Evolutionary conservation across 768 basidiomycete species (phyloP).

Genomic region (Collybiopsis luxurians): DNA sequence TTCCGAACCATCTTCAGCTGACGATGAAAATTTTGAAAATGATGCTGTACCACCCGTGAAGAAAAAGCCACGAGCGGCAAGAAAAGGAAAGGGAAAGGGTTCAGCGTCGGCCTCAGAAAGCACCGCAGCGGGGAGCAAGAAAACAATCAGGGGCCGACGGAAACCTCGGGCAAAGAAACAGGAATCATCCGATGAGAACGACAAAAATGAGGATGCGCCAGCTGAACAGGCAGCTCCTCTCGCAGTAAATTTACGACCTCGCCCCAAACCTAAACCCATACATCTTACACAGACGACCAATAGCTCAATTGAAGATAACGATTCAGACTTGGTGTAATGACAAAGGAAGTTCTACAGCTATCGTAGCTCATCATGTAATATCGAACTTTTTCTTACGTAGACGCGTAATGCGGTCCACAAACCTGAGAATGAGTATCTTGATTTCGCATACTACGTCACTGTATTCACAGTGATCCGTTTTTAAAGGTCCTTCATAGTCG

Average conservation of each 20-base stretch:
- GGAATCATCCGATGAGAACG: conserved; percentile 14
- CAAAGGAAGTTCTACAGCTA: too few relatives aligned
- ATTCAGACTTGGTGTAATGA: too few relatives aligned
- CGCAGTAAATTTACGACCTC: conserved; percentile 28
- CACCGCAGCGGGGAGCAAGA: conserved; percentile 8
- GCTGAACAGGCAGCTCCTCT: conserved; percentile 13
- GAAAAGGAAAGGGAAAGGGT: not conserved
- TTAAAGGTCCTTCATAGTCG: not conserved
- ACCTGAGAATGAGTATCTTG: too few relatives aligned
- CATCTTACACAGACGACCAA: not conserved
- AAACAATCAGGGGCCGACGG: conserved; percentile 6
- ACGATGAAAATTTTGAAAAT: conserved; percentile 22
- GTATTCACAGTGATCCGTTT: not conserved
- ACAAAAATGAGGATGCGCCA: conserved; percentile 11
- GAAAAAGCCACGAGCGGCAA: conserved; percentile 18
- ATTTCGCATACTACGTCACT: not conserved
- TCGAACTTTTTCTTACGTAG: not conserved
- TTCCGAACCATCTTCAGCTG: conserved; percentile 15
- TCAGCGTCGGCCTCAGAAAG: not conserved
- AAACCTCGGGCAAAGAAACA: conserved; percentile 11
- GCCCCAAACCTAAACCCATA: conserved; percentile 27
- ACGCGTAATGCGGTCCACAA: too few relatives aligned
- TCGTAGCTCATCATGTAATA: too few relatives aligned
- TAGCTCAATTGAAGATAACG: too few relatives aligned
- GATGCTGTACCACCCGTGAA: conserved; percentile 25